phyloP scores from a whole-genome alignment of 768 basidiomycete genomes.

The Hortiboletus campestris region DNA sequence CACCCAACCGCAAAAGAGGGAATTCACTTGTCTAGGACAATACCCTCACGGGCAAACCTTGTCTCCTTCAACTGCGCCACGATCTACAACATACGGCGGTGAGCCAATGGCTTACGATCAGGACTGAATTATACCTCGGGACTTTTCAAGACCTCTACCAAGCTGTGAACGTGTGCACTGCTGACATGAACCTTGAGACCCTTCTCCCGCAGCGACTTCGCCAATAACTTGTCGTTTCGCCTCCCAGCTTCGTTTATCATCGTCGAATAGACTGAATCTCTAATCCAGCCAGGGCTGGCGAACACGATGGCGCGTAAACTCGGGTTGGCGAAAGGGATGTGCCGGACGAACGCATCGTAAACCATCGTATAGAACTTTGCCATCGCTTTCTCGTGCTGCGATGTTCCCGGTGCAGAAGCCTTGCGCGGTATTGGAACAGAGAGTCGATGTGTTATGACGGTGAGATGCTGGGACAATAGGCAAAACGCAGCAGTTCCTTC shows the following conservation, averaged over 20 bases:
- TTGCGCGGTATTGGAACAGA: constrained; percentile 90
- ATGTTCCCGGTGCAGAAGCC: constrained; percentile 72
- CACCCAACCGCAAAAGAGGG: background rate
- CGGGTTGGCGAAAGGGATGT: constrained; percentile 78
- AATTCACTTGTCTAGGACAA: constrained; percentile 80
- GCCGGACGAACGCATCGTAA: constrained; percentile 83
- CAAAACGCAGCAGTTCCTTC: constrained; percentile 96
- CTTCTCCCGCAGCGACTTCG: constrained; percentile 75
- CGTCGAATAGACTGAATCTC: constrained; percentile 83
- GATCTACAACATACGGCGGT: constrained; percentile 45
- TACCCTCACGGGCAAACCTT: constrained; percentile 92
- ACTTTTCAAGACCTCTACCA: constrained; percentile 91
- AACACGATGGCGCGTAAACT: constrained; percentile 88
- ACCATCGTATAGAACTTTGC: constrained; percentile 78
- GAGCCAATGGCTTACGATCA: background rate
- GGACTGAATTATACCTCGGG: constrained; percentile 67
- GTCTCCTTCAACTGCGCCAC: constrained; percentile 82
- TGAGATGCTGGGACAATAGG: constrained; percentile 95
- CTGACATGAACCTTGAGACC: constrained; percentile 88
- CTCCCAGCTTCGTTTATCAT: constrained; percentile 78
- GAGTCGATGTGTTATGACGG: constrained; percentile 86
- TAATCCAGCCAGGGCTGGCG: constrained; percentile 95
- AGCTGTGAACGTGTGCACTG: constrained; percentile 92
- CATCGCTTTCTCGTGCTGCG: constrained; percentile 92
- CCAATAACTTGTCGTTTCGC: constrained; percentile 80